phyloP scores from a whole-genome alignment of 306 rosid species.

The Trifolium dubium region DNA sequence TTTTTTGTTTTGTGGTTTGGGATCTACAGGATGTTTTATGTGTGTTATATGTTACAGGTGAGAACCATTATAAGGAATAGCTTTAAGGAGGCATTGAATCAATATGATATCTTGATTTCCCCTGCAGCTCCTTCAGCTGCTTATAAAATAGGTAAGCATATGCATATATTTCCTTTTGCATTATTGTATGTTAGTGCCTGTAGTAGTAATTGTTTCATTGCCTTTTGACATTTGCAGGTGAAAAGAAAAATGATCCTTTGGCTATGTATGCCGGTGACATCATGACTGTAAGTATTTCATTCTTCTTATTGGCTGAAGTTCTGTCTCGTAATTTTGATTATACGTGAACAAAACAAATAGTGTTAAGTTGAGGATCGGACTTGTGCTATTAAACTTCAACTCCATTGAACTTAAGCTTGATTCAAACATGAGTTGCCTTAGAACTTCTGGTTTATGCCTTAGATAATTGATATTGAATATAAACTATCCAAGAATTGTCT shows the following conservation, averaged over 20 bases:
- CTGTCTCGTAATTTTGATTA: conserved; percentile 11
- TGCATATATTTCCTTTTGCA: conserved; percentile 27
- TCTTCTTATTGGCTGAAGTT: conserved; percentile 26
- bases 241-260: conserved; percentile 90
- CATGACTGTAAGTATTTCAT: conserved; percentile 86
- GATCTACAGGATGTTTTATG: conserved; percentile 36
- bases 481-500: conserved; percentile 7
- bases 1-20: conserved; percentile 23
- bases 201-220: conserved; percentile 32
- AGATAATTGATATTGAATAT: conserved; percentile 26
- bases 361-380: conserved; percentile 14
- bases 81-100: conserved; percentile 80
- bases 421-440: not conserved
- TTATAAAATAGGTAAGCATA: conserved; percentile 78
- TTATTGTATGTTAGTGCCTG: not conserved
- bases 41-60: conserved; percentile 63
- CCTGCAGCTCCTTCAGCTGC: conserved; percentile 98
- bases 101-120: conserved; percentile 87
- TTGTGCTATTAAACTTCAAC: conserved; percentile 10
- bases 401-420: conserved; percentile 4
- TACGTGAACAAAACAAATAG: not conserved
- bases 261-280: conserved; percentile 97
- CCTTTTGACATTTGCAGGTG: conserved; percentile 62
- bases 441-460: conserved; percentile 24
- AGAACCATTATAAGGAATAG: conserved; percentile 88